Evolutionary conservation across 1,139 yeast genomes (phyloP).

Genomic region (Zygoascus sp.): DNA sequence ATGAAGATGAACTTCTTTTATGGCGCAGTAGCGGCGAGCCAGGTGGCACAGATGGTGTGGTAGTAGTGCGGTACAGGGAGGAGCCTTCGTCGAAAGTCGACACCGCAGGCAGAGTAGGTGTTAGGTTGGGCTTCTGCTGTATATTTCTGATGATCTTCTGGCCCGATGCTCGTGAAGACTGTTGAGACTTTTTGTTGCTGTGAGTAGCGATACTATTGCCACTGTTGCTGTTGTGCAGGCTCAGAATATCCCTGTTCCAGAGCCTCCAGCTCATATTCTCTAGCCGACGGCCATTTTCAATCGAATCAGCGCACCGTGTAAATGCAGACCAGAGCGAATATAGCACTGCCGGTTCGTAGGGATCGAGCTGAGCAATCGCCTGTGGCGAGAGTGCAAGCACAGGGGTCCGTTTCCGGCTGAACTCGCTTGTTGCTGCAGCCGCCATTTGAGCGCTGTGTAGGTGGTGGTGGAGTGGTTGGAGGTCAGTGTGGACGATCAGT

Average conservation of each 20-base stretch:
- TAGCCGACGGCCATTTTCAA: constrained; percentile 50
- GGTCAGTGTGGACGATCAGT: not conserved
- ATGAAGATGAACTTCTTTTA: not conserved
- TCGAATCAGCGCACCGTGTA: constrained; percentile 48
- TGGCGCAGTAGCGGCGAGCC: not conserved
- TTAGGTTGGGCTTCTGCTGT: not conserved
- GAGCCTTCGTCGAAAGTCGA: not conserved
- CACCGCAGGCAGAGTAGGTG: not conserved
- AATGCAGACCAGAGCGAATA: constrained; percentile 50
- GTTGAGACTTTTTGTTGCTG: too few relatives aligned
- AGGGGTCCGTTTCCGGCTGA: constrained; percentile 15
- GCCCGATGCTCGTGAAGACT: too few relatives aligned
- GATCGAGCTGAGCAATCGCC: constrained; percentile 34
- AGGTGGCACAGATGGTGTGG: not conserved
- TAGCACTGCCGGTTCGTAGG: constrained; percentile 39
- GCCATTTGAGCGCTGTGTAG: too few relatives aligned
- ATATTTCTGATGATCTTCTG: not conserved
- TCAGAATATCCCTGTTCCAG: constrained; percentile 45
- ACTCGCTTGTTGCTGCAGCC: not conserved
- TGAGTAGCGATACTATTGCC: not conserved
- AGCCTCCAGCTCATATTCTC: constrained; percentile 59
- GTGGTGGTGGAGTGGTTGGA: not conserved
- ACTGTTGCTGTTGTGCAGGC: not conserved
- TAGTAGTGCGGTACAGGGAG: not conserved
- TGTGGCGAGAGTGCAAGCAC: constrained; percentile 31